A percentile compares a stretch with the other conserved stretches of the same genome.
phyloP scores from a whole-genome alignment of 2,329 filamentous ascomycete genomes.

The Phaeoacremonium minimum region DNA sequence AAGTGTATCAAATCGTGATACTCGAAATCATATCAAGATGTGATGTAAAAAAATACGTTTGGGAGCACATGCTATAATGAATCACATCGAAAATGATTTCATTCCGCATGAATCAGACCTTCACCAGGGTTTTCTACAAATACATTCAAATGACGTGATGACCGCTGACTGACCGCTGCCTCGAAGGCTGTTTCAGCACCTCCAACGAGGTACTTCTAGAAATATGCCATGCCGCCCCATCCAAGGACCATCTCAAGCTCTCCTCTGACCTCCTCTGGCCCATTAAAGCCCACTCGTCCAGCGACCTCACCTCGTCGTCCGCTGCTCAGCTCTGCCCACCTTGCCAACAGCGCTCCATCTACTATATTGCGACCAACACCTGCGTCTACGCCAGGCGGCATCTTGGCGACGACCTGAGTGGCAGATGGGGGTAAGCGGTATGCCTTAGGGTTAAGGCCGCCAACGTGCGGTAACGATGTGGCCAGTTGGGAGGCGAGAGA shows the following conservation, averaged over 20 bases:
- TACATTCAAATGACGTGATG: too few species aligned
- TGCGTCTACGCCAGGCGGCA: slow-evolving; percentile 48
- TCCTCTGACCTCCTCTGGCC: slow-evolving; percentile 62
- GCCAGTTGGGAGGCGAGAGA: slow-evolving; percentile 77
- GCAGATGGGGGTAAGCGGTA: slow-evolving; percentile 57
- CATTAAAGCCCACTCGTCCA: slow-evolving; percentile 63
- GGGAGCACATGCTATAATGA: too few species aligned
- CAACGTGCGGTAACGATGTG: slow-evolving; percentile 70
- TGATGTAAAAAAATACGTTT: too few species aligned
- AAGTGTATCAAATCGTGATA: too few species aligned
- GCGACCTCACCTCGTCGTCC: slow-evolving; percentile 70
- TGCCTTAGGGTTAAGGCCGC: slow-evolving; percentile 77
- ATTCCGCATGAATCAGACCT: too few species aligned
- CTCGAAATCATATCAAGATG: too few species aligned
- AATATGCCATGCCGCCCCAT: slow-evolving; percentile 59
- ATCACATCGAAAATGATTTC: too few species aligned
- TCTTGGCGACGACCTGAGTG: slow-evolving; percentile 35
- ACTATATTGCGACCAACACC: slow-evolving; percentile 64
- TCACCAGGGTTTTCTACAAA: too few species aligned
- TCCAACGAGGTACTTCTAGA: too few species aligned
- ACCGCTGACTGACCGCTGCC: too few species aligned
- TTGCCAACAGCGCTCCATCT: slow-evolving; percentile 69
- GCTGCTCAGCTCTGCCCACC: slow-evolving; percentile 73
- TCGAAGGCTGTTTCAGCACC: too few species aligned
- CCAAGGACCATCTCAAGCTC: slow-evolving; percentile 63